These are phyloP conservation scores for Globisporangium nodosum DNA, from an alignment of 352 stramenopile genomes.

Conservation along the genomic window DNA sequence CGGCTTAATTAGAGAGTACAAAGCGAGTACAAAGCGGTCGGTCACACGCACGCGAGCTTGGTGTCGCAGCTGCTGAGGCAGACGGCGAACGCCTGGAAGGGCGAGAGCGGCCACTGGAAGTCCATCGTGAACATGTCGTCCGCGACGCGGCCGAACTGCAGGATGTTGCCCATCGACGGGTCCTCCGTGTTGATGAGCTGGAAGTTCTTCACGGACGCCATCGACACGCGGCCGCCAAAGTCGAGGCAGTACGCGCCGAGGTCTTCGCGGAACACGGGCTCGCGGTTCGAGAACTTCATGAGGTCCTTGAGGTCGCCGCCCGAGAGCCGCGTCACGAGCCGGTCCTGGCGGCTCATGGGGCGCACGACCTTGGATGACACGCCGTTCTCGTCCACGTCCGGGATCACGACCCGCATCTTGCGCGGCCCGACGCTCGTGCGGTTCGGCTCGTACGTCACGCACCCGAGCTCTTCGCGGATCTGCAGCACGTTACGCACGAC, in stretches of 20 bases:
- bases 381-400: constrained; percentile 76
- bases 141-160: constrained; percentile 87
- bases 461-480: constrained; percentile 82
- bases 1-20: neutral
- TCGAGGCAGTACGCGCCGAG: constrained; percentile 73
- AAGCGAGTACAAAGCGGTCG: neutral
- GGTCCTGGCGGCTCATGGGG: constrained; percentile 80
- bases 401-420: constrained; percentile 84
- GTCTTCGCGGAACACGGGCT: constrained; percentile 82
- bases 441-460: constrained; percentile 84
- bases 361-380: constrained; percentile 77
- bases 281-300: constrained; percentile 85
- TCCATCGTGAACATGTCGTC: constrained; percentile 91
- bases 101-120: constrained; percentile 85
- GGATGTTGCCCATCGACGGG: constrained; percentile 79
- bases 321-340: constrained; percentile 66
- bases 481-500: constrained; percentile 79
- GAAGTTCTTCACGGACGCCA: constrained; percentile 88
- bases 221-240: constrained; percentile 12
- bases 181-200: constrained; percentile 79
- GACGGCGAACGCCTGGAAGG: constrained; percentile 86
- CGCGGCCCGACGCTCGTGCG: constrained; percentile 78
- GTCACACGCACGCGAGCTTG: constrained; percentile 84
- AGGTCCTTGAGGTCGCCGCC: constrained; percentile 73
- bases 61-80: constrained; percentile 87